Evolutionary conservation across 2,329 filamentous ascomycete genomes (phyloP).

Genomic region (Phialophora expanda): DNA sequence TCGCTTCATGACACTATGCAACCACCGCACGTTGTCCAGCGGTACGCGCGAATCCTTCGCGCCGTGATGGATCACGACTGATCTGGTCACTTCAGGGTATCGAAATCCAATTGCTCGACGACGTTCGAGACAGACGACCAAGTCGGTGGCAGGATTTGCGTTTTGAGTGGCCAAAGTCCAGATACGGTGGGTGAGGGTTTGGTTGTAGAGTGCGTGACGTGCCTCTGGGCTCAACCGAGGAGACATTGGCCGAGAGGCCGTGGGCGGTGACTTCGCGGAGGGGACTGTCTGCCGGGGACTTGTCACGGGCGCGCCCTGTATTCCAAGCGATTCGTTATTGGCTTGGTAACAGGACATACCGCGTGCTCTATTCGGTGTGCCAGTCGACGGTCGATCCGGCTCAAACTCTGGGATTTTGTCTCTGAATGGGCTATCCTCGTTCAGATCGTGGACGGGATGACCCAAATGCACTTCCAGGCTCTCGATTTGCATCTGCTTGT

Average conservation of each 20-base stretch:
- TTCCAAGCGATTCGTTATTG: conserved; percentile 22
- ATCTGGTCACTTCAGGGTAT: conserved; percentile 91
- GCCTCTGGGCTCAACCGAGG: conserved; percentile 34
- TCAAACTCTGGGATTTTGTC: conserved; percentile 20
- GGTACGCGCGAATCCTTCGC: conserved; percentile 88
- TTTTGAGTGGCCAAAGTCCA: conserved; percentile 91
- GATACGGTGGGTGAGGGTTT: conserved; percentile 85
- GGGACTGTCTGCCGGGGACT: conserved; percentile 23
- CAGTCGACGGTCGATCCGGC: conserved; percentile 22
- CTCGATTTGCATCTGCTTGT: conserved; percentile 27
- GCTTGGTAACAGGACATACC: conserved; percentile 30
- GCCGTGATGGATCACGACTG: conserved; percentile 93
- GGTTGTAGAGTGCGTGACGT: conserved; percentile 66
- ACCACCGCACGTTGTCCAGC: conserved; percentile 92
- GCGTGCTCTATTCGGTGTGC: conserved; percentile 21
- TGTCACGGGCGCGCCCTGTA: conserved; percentile 1
- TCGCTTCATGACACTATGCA: conserved; percentile 88
- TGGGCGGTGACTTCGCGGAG: conserved; percentile 13
- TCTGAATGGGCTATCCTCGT: conserved; percentile 21
- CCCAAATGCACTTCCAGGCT: conserved; percentile 22
- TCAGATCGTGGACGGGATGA: conserved; percentile 27
- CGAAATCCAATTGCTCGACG: conserved; percentile 91
- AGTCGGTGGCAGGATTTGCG: conserved; percentile 90
- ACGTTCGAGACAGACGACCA: conserved; percentile 89
- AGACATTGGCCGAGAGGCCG: conserved; percentile 19